These are phyloP conservation scores for Laburnicola sp. DNA, from an alignment of 2,329 filamentous ascomycete genomes.

Conservation along the genomic window DNA sequence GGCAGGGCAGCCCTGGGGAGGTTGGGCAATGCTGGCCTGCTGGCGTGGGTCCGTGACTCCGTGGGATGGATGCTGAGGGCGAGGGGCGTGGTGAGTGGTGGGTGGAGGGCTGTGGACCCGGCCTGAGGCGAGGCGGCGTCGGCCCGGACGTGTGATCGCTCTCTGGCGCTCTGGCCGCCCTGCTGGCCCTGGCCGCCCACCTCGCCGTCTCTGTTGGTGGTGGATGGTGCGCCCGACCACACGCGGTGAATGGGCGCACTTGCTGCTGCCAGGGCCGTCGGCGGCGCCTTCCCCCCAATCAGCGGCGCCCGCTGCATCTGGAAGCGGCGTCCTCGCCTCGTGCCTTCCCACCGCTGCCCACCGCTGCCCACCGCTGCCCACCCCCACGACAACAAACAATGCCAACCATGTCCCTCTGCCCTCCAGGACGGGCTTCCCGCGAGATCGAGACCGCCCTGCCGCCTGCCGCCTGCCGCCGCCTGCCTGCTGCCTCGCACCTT, in stretches of 20 bases:
- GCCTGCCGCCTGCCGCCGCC: too few relatives aligned
- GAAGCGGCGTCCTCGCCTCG: background rate
- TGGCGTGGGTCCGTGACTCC: too few relatives aligned
- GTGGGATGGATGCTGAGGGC: too few relatives aligned
- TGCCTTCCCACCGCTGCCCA: too few relatives aligned
- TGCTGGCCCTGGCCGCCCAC: background rate
- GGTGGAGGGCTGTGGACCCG: too few relatives aligned
- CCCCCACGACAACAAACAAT: too few relatives aligned
- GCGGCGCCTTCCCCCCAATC: background rate
- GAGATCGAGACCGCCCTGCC: too few relatives aligned
- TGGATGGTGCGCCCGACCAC: background rate
- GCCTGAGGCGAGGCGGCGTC: background rate
- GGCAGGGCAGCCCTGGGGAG: background rate
- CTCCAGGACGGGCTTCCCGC: background rate
- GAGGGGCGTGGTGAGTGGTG: too few relatives aligned
- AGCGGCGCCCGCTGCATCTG: background rate
- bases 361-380: background rate
- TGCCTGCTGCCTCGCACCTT: too few relatives aligned
- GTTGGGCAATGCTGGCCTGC: constrained; percentile 1
- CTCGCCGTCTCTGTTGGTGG: background rate
- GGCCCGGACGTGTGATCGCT: constrained; percentile 3
- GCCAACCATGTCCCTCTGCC: too few relatives aligned
- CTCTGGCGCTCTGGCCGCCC: background rate
- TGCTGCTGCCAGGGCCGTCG: background rate
- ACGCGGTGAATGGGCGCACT: background rate